These are phyloP conservation scores for Xylaria telfairii DNA, from an alignment of 495 filamentous ascomycete species.

Conservation along the genomic window DNA sequence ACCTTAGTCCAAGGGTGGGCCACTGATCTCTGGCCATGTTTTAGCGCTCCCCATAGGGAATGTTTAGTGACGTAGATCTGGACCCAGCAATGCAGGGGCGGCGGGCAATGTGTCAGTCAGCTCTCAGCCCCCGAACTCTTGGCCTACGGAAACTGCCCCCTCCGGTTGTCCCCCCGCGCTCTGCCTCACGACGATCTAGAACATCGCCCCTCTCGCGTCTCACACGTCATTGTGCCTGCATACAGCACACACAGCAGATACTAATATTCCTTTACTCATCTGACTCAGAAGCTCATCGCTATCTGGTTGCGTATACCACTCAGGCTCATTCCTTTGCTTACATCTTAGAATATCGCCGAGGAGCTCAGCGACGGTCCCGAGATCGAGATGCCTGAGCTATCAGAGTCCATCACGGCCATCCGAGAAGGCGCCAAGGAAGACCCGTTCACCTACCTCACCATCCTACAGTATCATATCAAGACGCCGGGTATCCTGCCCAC, in stretches of 20 bases:
- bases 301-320: no score
- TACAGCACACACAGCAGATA: background rate
- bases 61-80: conserved; percentile 12
- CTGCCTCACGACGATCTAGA: conserved; percentile 21
- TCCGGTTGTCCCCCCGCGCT: background rate
- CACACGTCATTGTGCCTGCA: conserved; percentile 26
- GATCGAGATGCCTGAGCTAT: conserved; percentile 33
- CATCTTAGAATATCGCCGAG: background rate
- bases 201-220: conserved; percentile 25
- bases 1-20: no score
- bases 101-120: background rate
- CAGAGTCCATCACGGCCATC: conserved; percentile 39
- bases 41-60: conserved; percentile 1
- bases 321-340: background rate
- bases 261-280: background rate
- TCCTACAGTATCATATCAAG: conserved; percentile 84
- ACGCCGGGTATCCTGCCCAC: conserved; percentile 72
- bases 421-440: conserved; percentile 55
- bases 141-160: background rate
- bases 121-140: background rate
- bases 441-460: conserved; percentile 85
- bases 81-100: background rate
- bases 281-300: background rate
- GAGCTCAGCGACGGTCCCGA: background rate
- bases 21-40: no score